Base-by-base conservation (phyloP, 805 yeast genomes). In the Cyberlindnera sargentensis region DNA sequence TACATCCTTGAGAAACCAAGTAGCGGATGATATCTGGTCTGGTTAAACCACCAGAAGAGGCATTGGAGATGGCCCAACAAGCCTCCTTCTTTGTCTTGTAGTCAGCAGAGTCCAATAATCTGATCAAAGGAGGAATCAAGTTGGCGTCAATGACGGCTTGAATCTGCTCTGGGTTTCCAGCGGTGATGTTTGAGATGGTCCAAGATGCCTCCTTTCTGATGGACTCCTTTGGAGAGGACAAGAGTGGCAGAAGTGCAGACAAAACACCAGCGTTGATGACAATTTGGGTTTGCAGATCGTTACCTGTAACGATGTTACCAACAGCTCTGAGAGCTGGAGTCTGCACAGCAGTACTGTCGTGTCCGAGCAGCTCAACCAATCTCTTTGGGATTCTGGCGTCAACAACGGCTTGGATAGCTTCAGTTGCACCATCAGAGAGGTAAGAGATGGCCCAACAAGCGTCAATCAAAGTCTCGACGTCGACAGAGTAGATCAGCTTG, bases 361-460 rank as follows among this genome's bases (percentile, higher is more conserved):
- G 95, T 52, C 80, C 80, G 58, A 93, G 74, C 58, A 93, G 74
- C 67, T 93, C 97, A 32, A 93, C 98, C 44, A 93, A 73, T 62
- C 98, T 80, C 57, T 85, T 82, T 47, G 98, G 98, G 52, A 93
- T 89, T 62, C 97, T 83, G 28, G 91, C 95, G 63, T 93, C 97
- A 49, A 93, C 84, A 41, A 93, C 98, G 6, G 96, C 95, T 71
- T 91, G 96, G 57, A 93, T 93, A 34, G 95, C 90, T 58, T 85
- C 90, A 51, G 85, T 72, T 30, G 95, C 79, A 30, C 99, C 99
- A 65, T 93, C 99, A 42, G 93, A 82, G 45, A 93, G 68, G 64
- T 93, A 93, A 1, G 96, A 87, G 43, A 93, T 89, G 10, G 98
- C 97, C 99, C 99, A 93, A 69, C 97, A 88, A 34, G 99, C 96